phyloP scores from a whole-genome alignment of 2,329 filamentous ascomycete genomes.

The Cladosporium cucumerinum region DNA sequence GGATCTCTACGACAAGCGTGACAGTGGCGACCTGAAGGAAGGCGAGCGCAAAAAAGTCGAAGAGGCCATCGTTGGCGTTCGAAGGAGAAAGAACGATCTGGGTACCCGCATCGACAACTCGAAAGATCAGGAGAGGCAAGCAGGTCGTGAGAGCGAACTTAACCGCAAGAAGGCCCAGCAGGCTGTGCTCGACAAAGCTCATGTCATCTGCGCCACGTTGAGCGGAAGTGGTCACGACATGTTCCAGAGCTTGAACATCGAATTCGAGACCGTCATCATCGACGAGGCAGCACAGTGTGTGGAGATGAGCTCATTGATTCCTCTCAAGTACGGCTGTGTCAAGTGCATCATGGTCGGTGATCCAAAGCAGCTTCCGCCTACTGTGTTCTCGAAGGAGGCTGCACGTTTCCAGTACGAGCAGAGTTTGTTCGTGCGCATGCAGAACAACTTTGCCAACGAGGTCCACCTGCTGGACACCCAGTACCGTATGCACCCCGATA shows the following conservation, averaged over 20 bases:
- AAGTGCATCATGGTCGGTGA: slow-evolving; percentile 98
- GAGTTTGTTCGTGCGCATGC: slow-evolving; percentile 97
- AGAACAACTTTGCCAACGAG: slow-evolving; percentile 80
- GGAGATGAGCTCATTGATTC: slow-evolving; percentile 92
- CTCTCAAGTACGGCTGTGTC: slow-evolving; percentile 92
- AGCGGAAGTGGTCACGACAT: slow-evolving; percentile 96
- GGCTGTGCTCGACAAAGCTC: slow-evolving; percentile 81
- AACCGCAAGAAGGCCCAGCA: slow-evolving; percentile 81
- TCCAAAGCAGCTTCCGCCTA: slow-evolving; percentile 93
- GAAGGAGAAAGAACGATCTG: slow-evolving; percentile 70
- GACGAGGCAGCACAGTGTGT: slow-evolving; percentile 98
- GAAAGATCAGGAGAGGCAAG: slow-evolving; percentile 79
- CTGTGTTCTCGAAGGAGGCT: slow-evolving; percentile 89
- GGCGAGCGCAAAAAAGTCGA: slow-evolving; percentile 63
- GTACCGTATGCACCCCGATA: slow-evolving; percentile 98
- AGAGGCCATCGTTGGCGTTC: slow-evolving; percentile 73
- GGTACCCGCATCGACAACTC: slow-evolving; percentile 81
- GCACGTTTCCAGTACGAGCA: slow-evolving; percentile 94
- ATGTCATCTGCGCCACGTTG: slow-evolving; percentile 91
- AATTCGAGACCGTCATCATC: slow-evolving; percentile 98
- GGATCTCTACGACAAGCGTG: slow-evolving; percentile 66
- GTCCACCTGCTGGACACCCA: slow-evolving; percentile 95
- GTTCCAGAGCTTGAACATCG: slow-evolving; percentile 89
- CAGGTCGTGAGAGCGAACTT: slow-evolving; percentile 80
- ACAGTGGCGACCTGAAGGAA: slow-evolving; percentile 49